phyloP scores from a whole-genome alignment of 2,329 filamentous ascomycete genomes.

The Raffaelea arxii region DNA sequence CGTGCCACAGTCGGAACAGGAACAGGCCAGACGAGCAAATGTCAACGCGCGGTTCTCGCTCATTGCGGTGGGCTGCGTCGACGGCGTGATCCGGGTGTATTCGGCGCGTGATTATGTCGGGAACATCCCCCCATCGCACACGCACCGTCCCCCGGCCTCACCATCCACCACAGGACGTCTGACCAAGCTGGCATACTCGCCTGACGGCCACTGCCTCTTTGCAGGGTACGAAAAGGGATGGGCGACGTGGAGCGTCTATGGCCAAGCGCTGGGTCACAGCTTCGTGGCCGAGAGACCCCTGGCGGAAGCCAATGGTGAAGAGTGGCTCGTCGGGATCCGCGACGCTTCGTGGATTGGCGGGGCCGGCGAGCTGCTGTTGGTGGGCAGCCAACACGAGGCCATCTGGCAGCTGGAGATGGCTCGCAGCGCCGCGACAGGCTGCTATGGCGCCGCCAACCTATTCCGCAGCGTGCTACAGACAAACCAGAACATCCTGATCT shows the following conservation, averaged over 20 bases:
- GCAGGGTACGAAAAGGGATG: slow-evolving; percentile 87
- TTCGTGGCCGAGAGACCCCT: slow-evolving; percentile 62
- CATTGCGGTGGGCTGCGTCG: slow-evolving; percentile 73
- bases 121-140: slow-evolving; percentile 82
- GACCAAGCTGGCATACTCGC: slow-evolving; percentile 74
- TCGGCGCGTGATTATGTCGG: slow-evolving; percentile 87
- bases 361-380: slow-evolving; percentile 75
- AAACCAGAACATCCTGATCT: slow-evolving; percentile 79
- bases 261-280: slow-evolving; percentile 77
- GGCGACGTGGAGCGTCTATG: slow-evolving; percentile 96
- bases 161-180: slow-evolving; percentile 57
- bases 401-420: slow-evolving; percentile 89
- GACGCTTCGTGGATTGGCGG: slow-evolving; percentile 81
- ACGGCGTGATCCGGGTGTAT: slow-evolving; percentile 80
- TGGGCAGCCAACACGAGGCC: slow-evolving; percentile 60
- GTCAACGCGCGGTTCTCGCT: slow-evolving; percentile 95
- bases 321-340: slow-evolving; percentile 72
- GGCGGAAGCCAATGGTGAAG: slow-evolving; percentile 60
- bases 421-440: slow-evolving; percentile 83
- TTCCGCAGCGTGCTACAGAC: slow-evolving; percentile 84
- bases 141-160: slow-evolving; percentile 61
- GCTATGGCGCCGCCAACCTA: slow-evolving; percentile 84
- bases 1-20: slow-evolving; percentile 47
- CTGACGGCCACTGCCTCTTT: slow-evolving; percentile 93
- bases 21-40: slow-evolving; percentile 61